phyloP scores from a whole-genome alignment of 306 rosid species.

The Prunus mira region DNA sequence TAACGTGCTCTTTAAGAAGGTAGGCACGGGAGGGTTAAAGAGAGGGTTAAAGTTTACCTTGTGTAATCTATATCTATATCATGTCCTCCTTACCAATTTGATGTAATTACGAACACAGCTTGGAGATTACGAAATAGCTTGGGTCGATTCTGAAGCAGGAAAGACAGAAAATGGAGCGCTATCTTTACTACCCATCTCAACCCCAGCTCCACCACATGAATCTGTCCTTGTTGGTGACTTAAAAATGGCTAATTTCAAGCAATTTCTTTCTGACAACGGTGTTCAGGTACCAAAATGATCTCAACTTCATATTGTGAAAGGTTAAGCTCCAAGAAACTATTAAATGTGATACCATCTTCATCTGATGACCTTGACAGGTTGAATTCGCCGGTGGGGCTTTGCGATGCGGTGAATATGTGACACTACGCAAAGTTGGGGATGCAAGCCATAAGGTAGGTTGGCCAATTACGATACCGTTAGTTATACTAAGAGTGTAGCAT shows the following conservation, averaged over 20 bases:
- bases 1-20: constrained; percentile 87
- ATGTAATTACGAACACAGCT: constrained; percentile 47
- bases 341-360: background rate
- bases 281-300: constrained; percentile 55
- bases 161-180: constrained; percentile 60
- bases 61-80: constrained; percentile 1
- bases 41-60: background rate
- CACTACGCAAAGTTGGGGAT: constrained; percentile 87
- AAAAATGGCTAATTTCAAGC: constrained; percentile 91
- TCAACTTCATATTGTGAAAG: background rate
- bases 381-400: constrained; percentile 85
- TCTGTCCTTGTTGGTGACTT: constrained; percentile 91
- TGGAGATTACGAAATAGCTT: constrained; percentile 87
- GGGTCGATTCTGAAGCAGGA: constrained; percentile 87
- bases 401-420: constrained; percentile 92
- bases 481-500: background rate
- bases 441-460: constrained; percentile 73
- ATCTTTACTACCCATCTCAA: constrained; percentile 68
- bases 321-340: background rate
- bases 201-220: constrained; percentile 64
- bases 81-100: constrained; percentile 13
- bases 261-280: constrained; percentile 85
- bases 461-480: background rate
- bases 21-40: constrained; percentile 22
- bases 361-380: constrained; percentile 41